These are phyloP conservation scores for Aphanomyces euteiches DNA, from an alignment of 352 stramenopile genomes.

Conservation along the genomic window DNA sequence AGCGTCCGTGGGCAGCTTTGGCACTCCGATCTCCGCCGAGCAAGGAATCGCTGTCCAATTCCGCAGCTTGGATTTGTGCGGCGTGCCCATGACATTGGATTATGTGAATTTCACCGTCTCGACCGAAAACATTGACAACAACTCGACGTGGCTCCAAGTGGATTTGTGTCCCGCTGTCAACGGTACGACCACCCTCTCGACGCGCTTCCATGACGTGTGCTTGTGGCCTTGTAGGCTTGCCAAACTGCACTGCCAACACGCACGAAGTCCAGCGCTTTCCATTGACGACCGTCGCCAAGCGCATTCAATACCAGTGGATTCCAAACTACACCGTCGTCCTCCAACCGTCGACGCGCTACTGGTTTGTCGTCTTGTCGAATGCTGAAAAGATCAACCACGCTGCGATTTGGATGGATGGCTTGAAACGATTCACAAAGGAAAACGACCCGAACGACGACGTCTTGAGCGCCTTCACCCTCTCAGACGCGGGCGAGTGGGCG, in stretches of 20 bases:
- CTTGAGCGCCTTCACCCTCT: not conserved
- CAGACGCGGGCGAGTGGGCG: not conserved
- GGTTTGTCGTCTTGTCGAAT: slow-evolving; percentile 5
- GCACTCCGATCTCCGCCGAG: not conserved
- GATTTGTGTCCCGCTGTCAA: not conserved
- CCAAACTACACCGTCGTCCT: not conserved
- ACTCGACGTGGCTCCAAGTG: slow-evolving; percentile 4
- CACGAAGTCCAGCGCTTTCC: not conserved
- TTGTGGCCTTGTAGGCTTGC: not conserved
- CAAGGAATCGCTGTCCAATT: not conserved
- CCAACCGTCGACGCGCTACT: not conserved
- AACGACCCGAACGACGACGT: slow-evolving; percentile 14
- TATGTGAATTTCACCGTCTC: slow-evolving; percentile 3
- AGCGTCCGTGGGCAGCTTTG: not conserved
- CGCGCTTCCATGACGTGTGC: not conserved
- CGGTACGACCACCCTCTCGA: not conserved
- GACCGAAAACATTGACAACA: slow-evolving; percentile 1
- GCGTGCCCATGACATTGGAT: not conserved
- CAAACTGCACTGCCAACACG: not conserved
- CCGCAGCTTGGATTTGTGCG: not conserved
- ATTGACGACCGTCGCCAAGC: not conserved
- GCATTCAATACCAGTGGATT: not conserved
- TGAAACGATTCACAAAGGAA: not conserved
- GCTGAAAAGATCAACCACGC: not conserved
- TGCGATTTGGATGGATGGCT: slow-evolving; percentile 3